These are phyloP conservation scores for Sporothrix schenckii DNA, from an alignment of 2,329 filamentous ascomycete genomes.

Conservation along the genomic window DNA sequence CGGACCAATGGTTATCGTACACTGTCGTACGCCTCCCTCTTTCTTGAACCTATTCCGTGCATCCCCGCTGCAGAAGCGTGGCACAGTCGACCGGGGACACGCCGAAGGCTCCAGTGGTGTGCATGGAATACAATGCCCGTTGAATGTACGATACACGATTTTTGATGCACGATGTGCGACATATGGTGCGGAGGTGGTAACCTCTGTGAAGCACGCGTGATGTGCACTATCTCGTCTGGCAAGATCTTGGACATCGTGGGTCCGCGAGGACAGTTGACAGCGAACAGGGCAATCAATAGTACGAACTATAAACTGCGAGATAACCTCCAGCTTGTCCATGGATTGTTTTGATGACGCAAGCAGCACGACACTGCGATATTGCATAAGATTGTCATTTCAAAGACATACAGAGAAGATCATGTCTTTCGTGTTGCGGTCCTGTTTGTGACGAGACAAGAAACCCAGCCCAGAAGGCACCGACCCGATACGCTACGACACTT, in stretches of 20 bases:
- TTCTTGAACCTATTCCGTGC: not conserved
- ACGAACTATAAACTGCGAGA: no score
- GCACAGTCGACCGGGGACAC: slow-evolving; percentile 17
- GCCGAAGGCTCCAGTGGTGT: not conserved
- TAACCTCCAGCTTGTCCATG: not conserved
- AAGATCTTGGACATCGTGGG: no score
- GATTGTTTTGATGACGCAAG: not conserved
- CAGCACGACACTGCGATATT: not conserved
- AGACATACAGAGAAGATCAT: no score
- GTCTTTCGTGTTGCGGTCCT: no score
- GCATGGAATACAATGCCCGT: not conserved
- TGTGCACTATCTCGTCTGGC: no score
- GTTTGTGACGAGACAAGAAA: not conserved
- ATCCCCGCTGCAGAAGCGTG: slow-evolving; percentile 18
- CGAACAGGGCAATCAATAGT: no score
- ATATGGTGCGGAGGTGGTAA: no score
- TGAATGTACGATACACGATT: not conserved
- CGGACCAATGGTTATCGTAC: not conserved
- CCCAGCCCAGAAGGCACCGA: not conserved
- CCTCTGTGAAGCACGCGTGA: no score
- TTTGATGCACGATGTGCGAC: no score
- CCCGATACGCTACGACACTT: not conserved
- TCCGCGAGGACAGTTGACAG: no score
- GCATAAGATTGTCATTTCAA: not conserved
- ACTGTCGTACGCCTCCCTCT: not conserved